Percentiles rank a stretch among this genome's conserved stretches.
Evolutionary conservation across 345 rosid species (phyloP).

Genomic region (Linum usitatissimum): DNA sequence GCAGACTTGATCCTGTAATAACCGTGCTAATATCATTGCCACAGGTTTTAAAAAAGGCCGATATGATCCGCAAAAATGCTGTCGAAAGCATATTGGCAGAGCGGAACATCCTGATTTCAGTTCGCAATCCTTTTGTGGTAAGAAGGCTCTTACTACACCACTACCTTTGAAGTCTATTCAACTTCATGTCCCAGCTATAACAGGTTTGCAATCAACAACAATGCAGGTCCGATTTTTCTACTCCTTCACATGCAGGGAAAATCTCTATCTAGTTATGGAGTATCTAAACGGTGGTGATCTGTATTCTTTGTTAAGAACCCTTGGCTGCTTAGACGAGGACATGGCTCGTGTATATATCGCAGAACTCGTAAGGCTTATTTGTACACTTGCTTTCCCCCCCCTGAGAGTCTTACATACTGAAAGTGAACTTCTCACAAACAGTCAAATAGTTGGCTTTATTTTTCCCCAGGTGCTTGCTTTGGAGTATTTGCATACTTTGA

Average conservation of each 20-base stretch:
- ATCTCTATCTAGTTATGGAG: constrained; percentile 97
- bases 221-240: constrained; percentile 90
- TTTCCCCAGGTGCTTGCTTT: constrained; percentile 82
- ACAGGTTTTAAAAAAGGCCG: constrained; percentile 90
- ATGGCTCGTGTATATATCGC: constrained; percentile 88
- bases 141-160: constrained; percentile 18
- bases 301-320: constrained; percentile 70
- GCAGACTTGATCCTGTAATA: constrained; percentile 4
- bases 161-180: constrained; percentile 9
- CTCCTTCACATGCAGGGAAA: constrained; percentile 97
- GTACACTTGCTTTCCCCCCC: constrained; percentile 10
- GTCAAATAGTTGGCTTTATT: constrained; percentile 25
- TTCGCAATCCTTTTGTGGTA: constrained; percentile 98
- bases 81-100: constrained; percentile 95
- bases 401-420: background rate
- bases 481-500: constrained; percentile 92
- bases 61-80: constrained; percentile 95
- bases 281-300: constrained; percentile 97
- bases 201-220: constrained; percentile 22
- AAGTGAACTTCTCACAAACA: constrained; percentile 23
- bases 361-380: constrained; percentile 66
- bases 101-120: constrained; percentile 84
- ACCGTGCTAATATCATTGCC: constrained; percentile 9
- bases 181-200: constrained; percentile 16
- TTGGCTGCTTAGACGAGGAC: constrained; percentile 91